Evolutionary conservation across 2,329 filamentous ascomycete genomes (phyloP), one percentile per base, ranked within the genome.

Genomic region (Botrytis byssoidea): DNA sequence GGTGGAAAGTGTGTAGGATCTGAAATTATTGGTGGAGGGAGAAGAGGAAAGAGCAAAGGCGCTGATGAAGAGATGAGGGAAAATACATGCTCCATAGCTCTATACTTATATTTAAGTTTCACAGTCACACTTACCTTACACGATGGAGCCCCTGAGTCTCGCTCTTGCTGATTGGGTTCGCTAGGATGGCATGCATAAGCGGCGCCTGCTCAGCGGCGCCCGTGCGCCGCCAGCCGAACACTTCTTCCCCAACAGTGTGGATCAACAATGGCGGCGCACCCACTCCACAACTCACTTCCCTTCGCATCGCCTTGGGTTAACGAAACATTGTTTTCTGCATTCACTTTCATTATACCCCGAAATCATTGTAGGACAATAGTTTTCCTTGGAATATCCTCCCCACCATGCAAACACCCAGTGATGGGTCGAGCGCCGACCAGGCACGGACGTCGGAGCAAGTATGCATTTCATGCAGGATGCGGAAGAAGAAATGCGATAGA

Each of bases 81-180:
- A 63, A 63, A 63, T 7, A 63, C 20, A 63, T 42, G 35, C 14
- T 63, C 35, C 7, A 40, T 25, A n/a, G 22, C 12, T 40, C 12
- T 16, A 42, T 18, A 42, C 37, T 63, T 63, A n/a, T 42, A 63
- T n/a, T 6, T 63, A 9, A 18, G 14, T 42, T 63, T 29, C 8
- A 42, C 35, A 1, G 37, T 25, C n/a, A 63, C 7, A n/a, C 3
- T 40, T 63, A 63, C 35, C 3, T 40, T 63, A 63, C 35, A 42
- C 35, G 10, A 37, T 42, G 60, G 37, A 25, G 6, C 60, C 14
- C 60, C 60, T 42, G 37, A 63, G 22, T 42, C 35, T 42, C 60
- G 60, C 60, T 63, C 37, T n/a, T 40, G 60, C 60, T 14, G 35
- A 63, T 63, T 63, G 51, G 60, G 37, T 42, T 63, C 60, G 60